Evolutionary conservation across 2,329 filamentous ascomycete genomes (phyloP).

Genomic region (Chaetomiaceae sp.): DNA sequence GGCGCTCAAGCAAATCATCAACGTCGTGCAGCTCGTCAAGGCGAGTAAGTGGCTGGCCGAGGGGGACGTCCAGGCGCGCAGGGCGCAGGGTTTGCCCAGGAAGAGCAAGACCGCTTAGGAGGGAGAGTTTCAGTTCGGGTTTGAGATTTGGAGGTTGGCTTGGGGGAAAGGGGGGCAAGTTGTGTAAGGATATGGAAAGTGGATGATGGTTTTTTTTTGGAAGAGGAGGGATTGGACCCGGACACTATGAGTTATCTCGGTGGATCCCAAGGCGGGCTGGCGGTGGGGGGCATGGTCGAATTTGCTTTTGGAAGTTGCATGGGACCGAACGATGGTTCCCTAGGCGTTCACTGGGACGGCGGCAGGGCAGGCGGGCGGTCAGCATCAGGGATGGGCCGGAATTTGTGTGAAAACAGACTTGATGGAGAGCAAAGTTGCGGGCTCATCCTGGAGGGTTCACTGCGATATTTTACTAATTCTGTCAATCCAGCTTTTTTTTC

Average conservation of each 20-base stretch:
- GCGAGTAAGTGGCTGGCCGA: constrained; percentile 89
- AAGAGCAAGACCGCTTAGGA: constrained; percentile 33
- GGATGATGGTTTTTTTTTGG: too few species aligned
- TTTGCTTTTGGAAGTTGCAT: background rate
- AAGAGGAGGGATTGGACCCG: too few species aligned
- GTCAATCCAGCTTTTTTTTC: background rate
- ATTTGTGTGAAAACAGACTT: background rate
- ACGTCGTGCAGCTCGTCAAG: constrained; percentile 89
- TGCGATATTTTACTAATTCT: background rate
- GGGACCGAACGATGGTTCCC: background rate
- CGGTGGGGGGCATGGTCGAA: background rate
- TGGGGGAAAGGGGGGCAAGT: background rate
- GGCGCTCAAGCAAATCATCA: constrained; percentile 88
- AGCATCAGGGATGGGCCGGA: background rate
- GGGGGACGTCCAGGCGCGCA: constrained; percentile 70
- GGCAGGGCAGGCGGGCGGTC: background rate
- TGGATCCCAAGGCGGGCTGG: too few species aligned
- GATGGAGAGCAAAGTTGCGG: background rate
- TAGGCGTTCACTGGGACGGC: background rate
- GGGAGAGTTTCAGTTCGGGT: background rate
- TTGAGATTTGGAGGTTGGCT: background rate
- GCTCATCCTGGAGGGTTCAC: background rate
- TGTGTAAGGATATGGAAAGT: too few species aligned
- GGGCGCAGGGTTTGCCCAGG: constrained; percentile 49
- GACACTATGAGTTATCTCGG: too few species aligned